Base-by-base conservation (phyloP, 148 eudicot genomes). In the Arctostaphylos glauca region DNA sequence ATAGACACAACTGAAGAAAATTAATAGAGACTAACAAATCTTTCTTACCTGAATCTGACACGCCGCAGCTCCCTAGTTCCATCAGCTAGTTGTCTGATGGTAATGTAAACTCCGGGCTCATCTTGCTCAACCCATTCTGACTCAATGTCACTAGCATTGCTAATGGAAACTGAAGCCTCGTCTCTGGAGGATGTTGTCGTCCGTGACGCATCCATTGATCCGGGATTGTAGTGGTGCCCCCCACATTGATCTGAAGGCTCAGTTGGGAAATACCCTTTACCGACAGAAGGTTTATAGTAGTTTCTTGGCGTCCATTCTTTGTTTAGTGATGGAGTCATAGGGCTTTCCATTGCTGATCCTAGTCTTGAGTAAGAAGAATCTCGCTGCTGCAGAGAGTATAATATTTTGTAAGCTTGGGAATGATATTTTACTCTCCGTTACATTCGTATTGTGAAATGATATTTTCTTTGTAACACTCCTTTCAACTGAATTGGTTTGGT, bases 81-180 rank as follows among this genome's bases (percentile, higher is more conserved):
- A 87, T 94, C 97, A 62, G 91, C 90, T 6, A 96, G 84, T 84
- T 94, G 98, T 74, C 98, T 92, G 87, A 96, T 91, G 66, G 99
- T 96, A 73, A 96, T 92, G 80, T 93, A 96, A 8, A 96, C 97
- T 4, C 99, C 98, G 3, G 95, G 97, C 79, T 96, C 98, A 84
- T 96, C 99, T 93, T 96, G 88, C 76, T 96, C 99, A 50, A 92
- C 89, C 99, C 99, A 96, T 75, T 96, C 98, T 2, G 92, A 86
- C 67, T 96, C 98, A 13, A 96, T 78, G 52, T 96, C 99, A 77
- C 99, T 96, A 0, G 99, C 99, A 84, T 96, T 96, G 89, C 99
- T 96, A 74, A 96, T 88, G 64, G 99, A 96, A 46, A 93, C 93
- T 14, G 93, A 88, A 74, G 89, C 89, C 75, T 94, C 97, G 5